Base-by-base conservation (phyloP, 2,329 filamentous ascomycete genomes). In the Teratosphaeria gauchensis region DNA sequence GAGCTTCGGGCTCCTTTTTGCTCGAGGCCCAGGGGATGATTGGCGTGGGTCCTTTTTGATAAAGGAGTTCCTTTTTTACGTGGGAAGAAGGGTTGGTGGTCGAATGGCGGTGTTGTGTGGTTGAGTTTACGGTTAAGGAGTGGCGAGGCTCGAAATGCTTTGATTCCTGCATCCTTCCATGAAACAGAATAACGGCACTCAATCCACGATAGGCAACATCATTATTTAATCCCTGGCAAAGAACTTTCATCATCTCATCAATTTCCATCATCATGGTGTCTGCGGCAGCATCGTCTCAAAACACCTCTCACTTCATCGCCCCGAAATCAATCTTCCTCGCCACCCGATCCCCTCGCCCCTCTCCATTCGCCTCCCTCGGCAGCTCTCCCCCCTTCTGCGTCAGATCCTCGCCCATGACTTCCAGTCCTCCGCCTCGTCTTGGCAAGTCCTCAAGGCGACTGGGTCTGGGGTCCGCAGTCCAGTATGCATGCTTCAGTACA, bases 401-500 rank as follows among this genome's bases (percentile, higher is more conserved):
- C 55, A 96, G 76, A 73, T 96, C 92, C 60, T 89, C 88, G 0
- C 84, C 91, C 77, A 94, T 84, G 73, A 88, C 89, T 66, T 88
- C 84, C 60, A 85, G 79, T 7, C 86, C 88, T 0, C 84, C 87
- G 4, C 82, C 81, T 72, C 92, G 94, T 63, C 82, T 83, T 1
- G 94, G 94, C 56, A 99, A 77, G 67, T 94, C 85, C 69, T 89
- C 83, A 67, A 91, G 91, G 61, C 82, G 82, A 1, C 90, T 95
- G 2, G 94, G 92, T 65, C 85, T 84, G 0, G 94, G 94, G 38
- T 94, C 87, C 28, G 82, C 83, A 48, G 83, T 83, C 90, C 92
- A 99, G 86, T 90, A 99, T 54, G 81, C 77, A 72, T 97, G 92
- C 71, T 85, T 80, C 58, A 99, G 80, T 71, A 94, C 87, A 62